These are phyloP conservation scores for Talaromyces proteolyticus DNA, from an alignment of 495 filamentous ascomycete species.

Conservation along the genomic window DNA sequence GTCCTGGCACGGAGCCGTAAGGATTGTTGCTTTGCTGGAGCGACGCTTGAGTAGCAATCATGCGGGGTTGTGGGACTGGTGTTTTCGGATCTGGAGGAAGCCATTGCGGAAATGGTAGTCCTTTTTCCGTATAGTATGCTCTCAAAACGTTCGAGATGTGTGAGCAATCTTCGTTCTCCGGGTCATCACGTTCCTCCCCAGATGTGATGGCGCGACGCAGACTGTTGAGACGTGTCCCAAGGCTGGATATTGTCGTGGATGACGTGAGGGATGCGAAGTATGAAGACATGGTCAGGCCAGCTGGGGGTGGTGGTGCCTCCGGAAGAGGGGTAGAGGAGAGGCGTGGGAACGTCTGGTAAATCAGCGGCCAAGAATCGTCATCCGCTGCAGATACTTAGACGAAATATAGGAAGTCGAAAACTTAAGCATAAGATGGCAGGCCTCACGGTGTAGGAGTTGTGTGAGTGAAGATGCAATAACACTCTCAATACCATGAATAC, in stretches of 20 bases:
- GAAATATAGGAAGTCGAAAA: too few relatives aligned
- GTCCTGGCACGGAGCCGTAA: conserved; percentile 23
- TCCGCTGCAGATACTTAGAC: not conserved
- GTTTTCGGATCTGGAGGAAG: conserved; percentile 81
- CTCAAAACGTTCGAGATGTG: conserved; percentile 94
- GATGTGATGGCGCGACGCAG: conserved; percentile 74
- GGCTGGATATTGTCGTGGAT: conserved; percentile 68
- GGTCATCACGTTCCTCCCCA: conserved; percentile 69
- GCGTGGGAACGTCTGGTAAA: too few relatives aligned
- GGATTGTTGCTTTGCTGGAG: conserved; percentile 41
- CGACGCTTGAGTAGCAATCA: conserved; percentile 44
- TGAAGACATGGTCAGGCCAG: conserved; percentile 56
- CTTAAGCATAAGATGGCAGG: too few relatives aligned
- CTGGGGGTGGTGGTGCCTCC: not conserved
- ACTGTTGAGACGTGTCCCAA: conserved; percentile 72
- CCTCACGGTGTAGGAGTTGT: too few relatives aligned
- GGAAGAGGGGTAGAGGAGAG: not conserved
- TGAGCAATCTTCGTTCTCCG: conserved; percentile 88
- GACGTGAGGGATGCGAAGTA: conserved; percentile 65
- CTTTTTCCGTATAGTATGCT: conserved; percentile 88
- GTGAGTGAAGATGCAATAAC: too few relatives aligned
- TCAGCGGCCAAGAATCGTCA: too few relatives aligned
- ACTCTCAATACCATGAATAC: too few relatives aligned
- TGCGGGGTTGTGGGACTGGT: conserved; percentile 47
- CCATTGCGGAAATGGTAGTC: conserved; percentile 77